Conservation (phyloP, 1,284 basidiomycete species). For the Phellopilus nigrolimitatus region DNA sequence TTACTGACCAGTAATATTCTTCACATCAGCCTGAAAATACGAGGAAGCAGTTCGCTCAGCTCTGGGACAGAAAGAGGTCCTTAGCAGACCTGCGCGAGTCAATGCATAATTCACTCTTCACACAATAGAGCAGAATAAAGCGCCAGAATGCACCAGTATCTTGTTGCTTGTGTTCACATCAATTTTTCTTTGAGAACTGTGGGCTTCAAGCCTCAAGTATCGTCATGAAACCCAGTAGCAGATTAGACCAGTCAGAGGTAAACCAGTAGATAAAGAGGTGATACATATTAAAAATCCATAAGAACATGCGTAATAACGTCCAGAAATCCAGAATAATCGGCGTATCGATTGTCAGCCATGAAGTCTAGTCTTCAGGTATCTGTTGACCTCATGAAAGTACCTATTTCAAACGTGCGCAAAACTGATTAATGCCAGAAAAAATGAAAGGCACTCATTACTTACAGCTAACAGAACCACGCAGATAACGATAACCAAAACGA, state of each 20-base stretch:
- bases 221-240: too few relatives aligned
- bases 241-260: neutral
- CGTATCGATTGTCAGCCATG: neutral
- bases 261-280: neutral
- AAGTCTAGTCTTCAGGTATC: neutral
- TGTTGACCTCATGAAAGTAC: slow-evolving; percentile 8
- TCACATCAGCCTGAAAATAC: slow-evolving; percentile 30
- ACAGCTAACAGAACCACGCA: slow-evolving; percentile 92
- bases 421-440: neutral
- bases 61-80: neutral
- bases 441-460: slow-evolving; percentile 29
- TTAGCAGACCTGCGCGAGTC: slow-evolving; percentile 27
- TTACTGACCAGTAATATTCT: slow-evolving; percentile 53
- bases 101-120: slow-evolving; percentile 38
- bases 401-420: neutral
- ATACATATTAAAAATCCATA: slow-evolving; percentile 18
- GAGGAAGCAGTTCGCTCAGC: neutral
- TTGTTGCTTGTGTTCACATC: too few relatives aligned
- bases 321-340: neutral
- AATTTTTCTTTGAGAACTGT: neutral
- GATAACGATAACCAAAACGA: slow-evolving; percentile 84
- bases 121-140: neutral
- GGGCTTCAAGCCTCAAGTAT: too few relatives aligned
- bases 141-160: too few relatives aligned
- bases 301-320: slow-evolving; percentile 12